Evolutionary conservation across 345 rosid genomes (phyloP), one percentile per base, ranked within the genome.

Genomic region (Chamaenerion angustifolium): DNA sequence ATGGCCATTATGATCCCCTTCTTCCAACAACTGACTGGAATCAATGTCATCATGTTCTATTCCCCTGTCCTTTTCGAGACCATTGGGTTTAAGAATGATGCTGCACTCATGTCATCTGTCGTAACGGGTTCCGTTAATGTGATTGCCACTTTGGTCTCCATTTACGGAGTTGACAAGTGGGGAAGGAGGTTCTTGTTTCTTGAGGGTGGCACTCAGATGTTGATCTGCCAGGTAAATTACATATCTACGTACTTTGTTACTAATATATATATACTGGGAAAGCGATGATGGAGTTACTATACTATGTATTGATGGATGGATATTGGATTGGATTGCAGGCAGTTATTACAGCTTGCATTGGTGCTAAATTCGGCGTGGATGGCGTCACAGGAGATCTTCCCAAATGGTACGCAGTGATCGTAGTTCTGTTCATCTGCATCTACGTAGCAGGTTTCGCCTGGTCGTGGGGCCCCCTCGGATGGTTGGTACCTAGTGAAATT

Each of bases 381-480:
- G 95, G 95, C 12, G 55, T 45, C 21, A 81, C 97, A 0, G 94
- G 84, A 0, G 67, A 58, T 0, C 40, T 89, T 58, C 95, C 97
- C 0, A 77, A 76, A 56, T 85, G 97, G 95, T 89, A 89, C 48
- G 94, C 88, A 0, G 49, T 76, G 0, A 77, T 81, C 2, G 97
- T 89, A 54, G 97, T 89, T 48, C 68, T 85, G 10, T 85, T 89
- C 78, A 85, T 85, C 19, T 89, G 95, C 67, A 63, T 77, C 27
- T 83, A 85, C 50, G 90, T 85, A 0, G 64, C 94, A 0, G 97
- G 90, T 4, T 89, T 89, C 41, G 94, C 95, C 3, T 85, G 95
- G 94, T 89, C 97, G 0, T 89, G 95, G 97, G 95, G 95, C 3
- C 97, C 97, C 9, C 82, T 89, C 0, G 95, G 94, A 1, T 89